Base-by-base conservation (phyloP, 2,329 filamentous ascomycete genomes). In the Fusarium compactum region DNA sequence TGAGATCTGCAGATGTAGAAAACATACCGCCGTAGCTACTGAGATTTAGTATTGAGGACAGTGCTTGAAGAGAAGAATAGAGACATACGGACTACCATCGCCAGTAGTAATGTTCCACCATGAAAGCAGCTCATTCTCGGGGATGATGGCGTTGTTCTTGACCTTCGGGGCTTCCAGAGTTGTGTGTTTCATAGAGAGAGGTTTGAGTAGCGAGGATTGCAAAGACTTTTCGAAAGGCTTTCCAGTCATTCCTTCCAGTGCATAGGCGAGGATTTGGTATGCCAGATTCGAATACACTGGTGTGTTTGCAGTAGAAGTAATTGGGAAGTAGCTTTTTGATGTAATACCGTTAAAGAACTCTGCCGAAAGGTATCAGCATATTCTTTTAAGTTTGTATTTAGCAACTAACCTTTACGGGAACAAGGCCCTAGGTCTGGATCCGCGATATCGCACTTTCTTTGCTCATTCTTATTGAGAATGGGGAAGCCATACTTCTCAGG, bases 191-290 rank as follows among this genome's bases (percentile, higher is more conserved):
- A 66, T 30, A 6, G 22, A n/a, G 1, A 66, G 30, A 2, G 54
- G 62, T 1, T 14, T 1, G 8, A 51, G 44, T 1, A 59, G 32
- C 3, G 54, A 65, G 2, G 38, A 52, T 25, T 24, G 22, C 0
- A 65, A 22, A 25, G 34, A 61, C 14, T 34, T n/a, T 4, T 9
- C 16, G 6, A 43, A 66, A 22, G 25, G 8, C 30, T 47, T 50
- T 66, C 40, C 41, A 4, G 55, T 60, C 44, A 66, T 66, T 2
- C 34, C 25, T 9, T 66, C 55, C 0, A 66, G 27, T 8, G 62
- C 63, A 15, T 66, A 66, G 15, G 63, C 44, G 2, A 66, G 43
- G 9, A 66, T 51, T 20, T 65, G 63, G 8, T 60, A 66, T 3
- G 62, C 63, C 0, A 45, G 10, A 7, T 66, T 66, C 1, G 62